A percentile compares a stretch with the other conserved stretches of the same genome.
These are phyloP conservation scores for Xylaria sp. DNA, from an alignment of 2,329 filamentous ascomycete genomes.

Conservation along the genomic window DNA sequence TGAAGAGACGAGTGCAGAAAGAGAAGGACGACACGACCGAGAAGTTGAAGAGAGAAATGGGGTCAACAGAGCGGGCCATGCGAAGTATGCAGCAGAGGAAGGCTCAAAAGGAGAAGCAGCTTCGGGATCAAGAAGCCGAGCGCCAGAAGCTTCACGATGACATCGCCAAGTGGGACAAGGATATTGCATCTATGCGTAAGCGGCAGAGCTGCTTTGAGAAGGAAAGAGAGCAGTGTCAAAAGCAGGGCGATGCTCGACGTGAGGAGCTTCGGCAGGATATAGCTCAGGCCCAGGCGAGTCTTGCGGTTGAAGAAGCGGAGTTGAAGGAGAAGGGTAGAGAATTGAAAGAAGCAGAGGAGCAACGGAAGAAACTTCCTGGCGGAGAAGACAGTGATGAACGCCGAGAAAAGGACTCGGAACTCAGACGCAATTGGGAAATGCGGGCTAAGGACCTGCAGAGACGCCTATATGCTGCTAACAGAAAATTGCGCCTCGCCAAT, in stretches of 20 bases:
- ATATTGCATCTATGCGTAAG: slow-evolving; percentile 53
- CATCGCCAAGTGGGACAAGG: slow-evolving; percentile 62
- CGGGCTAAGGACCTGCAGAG: slow-evolving; percentile 50
- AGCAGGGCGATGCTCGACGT: slow-evolving; percentile 48
- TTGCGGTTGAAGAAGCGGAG: slow-evolving; percentile 62
- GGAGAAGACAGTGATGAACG: slow-evolving; percentile 56
- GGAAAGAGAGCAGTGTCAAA: slow-evolving; percentile 47
- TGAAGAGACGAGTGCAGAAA: slow-evolving; percentile 69
- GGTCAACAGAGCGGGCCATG: slow-evolving; percentile 74
- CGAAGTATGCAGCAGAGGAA: slow-evolving; percentile 73
- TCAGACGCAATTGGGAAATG: slow-evolving; percentile 52
- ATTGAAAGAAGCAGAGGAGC: slow-evolving; percentile 68
- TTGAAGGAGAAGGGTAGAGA: slow-evolving; percentile 65
- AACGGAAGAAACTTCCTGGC: slow-evolving; percentile 58
- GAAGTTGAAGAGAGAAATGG: slow-evolving; percentile 74
- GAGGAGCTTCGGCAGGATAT: slow-evolving; percentile 51
- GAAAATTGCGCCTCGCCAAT: slow-evolving; percentile 43
- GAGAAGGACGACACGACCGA: slow-evolving; percentile 89
- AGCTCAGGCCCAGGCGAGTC: slow-evolving; percentile 57
- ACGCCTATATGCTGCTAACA: slow-evolving; percentile 43
- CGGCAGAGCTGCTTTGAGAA: slow-evolving; percentile 50
- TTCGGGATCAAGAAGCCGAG: slow-evolving; percentile 65
- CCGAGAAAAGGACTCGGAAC: slow-evolving; percentile 46
- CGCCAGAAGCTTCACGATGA: slow-evolving; percentile 65
- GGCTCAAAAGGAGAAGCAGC: slow-evolving; percentile 66